These are phyloP conservation scores for Zopfia rhizophila DNA, from an alignment of 2,329 filamentous ascomycete species.

Conservation along the genomic window DNA sequence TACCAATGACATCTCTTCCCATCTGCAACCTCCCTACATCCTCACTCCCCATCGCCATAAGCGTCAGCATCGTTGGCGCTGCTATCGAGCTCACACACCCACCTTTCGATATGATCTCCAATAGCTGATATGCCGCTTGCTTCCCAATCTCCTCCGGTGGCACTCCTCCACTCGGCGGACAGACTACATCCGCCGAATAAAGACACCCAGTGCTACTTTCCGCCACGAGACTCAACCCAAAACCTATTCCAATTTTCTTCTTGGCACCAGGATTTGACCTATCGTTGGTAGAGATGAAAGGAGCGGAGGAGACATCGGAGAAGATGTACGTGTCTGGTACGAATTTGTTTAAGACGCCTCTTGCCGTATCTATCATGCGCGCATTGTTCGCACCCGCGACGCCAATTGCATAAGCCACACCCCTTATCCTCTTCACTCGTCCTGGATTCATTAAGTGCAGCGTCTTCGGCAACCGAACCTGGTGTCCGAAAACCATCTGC, in stretches of 20 bases:
- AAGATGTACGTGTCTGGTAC: constrained; percentile 91
- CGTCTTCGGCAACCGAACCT: constrained; percentile 93
- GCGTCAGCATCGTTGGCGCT: constrained; percentile 77
- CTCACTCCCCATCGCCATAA: constrained; percentile 99
- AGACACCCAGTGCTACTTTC: constrained; percentile 89
- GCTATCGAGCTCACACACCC: constrained; percentile 82
- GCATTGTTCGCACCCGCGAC: constrained; percentile 94
- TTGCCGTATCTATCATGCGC: constrained; percentile 90
- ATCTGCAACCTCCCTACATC: constrained; percentile 89
- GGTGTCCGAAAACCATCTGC: constrained; percentile 92
- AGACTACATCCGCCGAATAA: constrained; percentile 85
- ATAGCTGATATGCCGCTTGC: constrained; percentile 85
- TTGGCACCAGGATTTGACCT: constrained; percentile 67
- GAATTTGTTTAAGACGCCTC: constrained; percentile 84
- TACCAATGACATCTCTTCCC: constrained; percentile 82
- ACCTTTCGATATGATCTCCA: constrained; percentile 83
- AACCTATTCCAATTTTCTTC: constrained; percentile 81
- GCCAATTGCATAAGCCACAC: constrained; percentile 92
- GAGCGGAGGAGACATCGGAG: constrained; percentile 71
- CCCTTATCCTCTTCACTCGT: constrained; percentile 85
- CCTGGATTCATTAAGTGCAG: constrained; percentile 87
- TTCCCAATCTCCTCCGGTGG: constrained; percentile 92
- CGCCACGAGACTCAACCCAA: constrained; percentile 89
- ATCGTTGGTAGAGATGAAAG: constrained; percentile 73
- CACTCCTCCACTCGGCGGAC: constrained; percentile 79